phyloP scores from a whole-genome alignment of 2,329 filamentous ascomycete genomes.

The Daldinia eschscholtzii region DNA sequence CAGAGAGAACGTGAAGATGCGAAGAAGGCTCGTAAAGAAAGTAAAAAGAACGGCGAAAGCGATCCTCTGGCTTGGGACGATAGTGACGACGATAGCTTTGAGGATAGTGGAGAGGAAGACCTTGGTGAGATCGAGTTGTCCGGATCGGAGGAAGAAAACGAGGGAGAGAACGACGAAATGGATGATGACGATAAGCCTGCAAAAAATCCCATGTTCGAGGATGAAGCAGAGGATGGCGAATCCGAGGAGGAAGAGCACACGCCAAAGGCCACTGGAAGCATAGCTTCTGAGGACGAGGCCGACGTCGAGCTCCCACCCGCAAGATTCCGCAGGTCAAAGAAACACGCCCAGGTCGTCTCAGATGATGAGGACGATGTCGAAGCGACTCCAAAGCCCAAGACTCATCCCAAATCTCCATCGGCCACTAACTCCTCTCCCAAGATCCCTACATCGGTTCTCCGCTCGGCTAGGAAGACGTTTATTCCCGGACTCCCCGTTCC shows the following conservation, averaged over 20 bases:
- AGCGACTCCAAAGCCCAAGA: slow-evolving; percentile 65
- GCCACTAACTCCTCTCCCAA: slow-evolving; percentile 63
- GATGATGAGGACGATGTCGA: slow-evolving; percentile 67
- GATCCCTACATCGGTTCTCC: slow-evolving; percentile 73
- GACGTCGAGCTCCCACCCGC: slow-evolving; percentile 58
- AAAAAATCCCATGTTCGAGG: slow-evolving; percentile 51
- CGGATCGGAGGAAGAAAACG: slow-evolving; percentile 55
- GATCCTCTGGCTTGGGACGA: slow-evolving; percentile 70
- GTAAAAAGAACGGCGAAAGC: slow-evolving; percentile 57
- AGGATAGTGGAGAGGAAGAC: slow-evolving; percentile 60
- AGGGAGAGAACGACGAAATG: slow-evolving; percentile 53
- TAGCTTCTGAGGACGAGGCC: slow-evolving; percentile 56
- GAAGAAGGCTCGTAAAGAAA: slow-evolving; percentile 70
- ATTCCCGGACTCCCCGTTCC: slow-evolving; percentile 76
- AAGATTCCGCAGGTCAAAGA: slow-evolving; percentile 62
- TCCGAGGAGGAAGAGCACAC: slow-evolving; percentile 48
- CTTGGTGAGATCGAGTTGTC: slow-evolving; percentile 54
- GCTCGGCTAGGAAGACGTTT: slow-evolving; percentile 76
- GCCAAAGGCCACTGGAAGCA: slow-evolving; percentile 51
- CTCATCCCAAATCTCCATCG: slow-evolving; percentile 58
- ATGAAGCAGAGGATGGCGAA: slow-evolving; percentile 56
- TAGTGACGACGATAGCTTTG: slow-evolving; percentile 60
- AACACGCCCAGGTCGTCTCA: slow-evolving; percentile 67
- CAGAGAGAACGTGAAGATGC: slow-evolving; percentile 80
- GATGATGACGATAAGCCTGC: slow-evolving; percentile 47